Evolutionary conservation across 495 filamentous ascomycete species (phyloP).

Genomic region (Neurospora sp.): DNA sequence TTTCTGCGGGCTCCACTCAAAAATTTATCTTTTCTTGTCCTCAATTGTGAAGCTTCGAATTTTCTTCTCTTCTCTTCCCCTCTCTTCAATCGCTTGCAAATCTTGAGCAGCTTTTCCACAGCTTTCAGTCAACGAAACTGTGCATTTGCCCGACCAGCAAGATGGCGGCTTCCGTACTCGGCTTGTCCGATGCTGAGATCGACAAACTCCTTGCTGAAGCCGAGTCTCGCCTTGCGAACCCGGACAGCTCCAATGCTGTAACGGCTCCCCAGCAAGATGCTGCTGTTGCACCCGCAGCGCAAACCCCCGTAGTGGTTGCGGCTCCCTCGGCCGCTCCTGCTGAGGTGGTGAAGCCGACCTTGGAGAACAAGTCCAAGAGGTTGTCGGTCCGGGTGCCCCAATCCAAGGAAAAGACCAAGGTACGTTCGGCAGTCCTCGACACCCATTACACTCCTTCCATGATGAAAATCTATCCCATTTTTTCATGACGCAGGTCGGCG

Average conservation of each 20-base stretch:
- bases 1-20: slow-evolving; percentile 4
- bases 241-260: slow-evolving; percentile 5
- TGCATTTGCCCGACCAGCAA: not conserved
- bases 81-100: not conserved
- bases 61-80: slow-evolving; percentile 5
- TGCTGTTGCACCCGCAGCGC: slow-evolving; percentile 1
- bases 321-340: slow-evolving; percentile 7
- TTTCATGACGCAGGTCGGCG: slow-evolving; percentile 33
- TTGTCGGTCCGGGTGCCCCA: slow-evolving; percentile 33
- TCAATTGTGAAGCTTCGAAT: slow-evolving; percentile 4
- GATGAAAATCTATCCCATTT: slow-evolving; percentile 31
- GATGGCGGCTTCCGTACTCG: slow-evolving; percentile 11
- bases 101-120: not conserved
- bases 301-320: slow-evolving; percentile 3
- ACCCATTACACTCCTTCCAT: slow-evolving; percentile 8
- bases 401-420: slow-evolving; percentile 30
- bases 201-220: slow-evolving; percentile 23
- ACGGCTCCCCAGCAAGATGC: slow-evolving; percentile 2
- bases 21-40: not conserved
- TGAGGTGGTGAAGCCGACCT: slow-evolving; percentile 13
- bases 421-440: slow-evolving; percentile 10
- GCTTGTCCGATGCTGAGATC: slow-evolving; percentile 20
- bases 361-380: slow-evolving; percentile 19
- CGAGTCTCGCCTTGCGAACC: slow-evolving; percentile 19
- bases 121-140: not conserved